Evolutionary conservation across 2,329 filamentous ascomycete genomes (phyloP).

Genomic region (Anthostomella pinea): DNA sequence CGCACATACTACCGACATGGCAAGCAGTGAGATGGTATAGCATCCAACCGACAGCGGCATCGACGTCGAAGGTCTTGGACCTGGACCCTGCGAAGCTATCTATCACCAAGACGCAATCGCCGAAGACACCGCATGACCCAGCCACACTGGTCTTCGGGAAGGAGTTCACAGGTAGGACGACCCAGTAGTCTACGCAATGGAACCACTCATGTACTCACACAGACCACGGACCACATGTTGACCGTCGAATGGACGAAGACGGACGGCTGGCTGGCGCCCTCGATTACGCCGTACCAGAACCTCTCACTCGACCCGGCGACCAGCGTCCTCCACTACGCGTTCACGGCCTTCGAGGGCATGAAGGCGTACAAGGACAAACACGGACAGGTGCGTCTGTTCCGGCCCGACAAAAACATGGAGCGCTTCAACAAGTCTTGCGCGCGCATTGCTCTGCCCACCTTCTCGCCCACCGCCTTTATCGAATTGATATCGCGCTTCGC

Average conservation of each 20-base stretch:
- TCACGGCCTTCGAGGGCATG: constrained; percentile 98
- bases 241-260: constrained; percentile 86
- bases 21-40: constrained; percentile 47
- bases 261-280: constrained; percentile 78
- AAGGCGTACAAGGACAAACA: constrained; percentile 93
- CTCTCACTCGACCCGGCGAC: constrained; percentile 93
- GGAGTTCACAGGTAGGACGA: constrained; percentile 74
- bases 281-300: constrained; percentile 93
- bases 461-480: constrained; percentile 70
- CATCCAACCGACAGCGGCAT: constrained; percentile 49
- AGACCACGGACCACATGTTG: constrained; percentile 84
- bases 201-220: no score
- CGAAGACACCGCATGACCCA: constrained; percentile 70
- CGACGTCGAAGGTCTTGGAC: constrained; percentile 54
- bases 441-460: constrained; percentile 89
- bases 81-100: constrained; percentile 76
- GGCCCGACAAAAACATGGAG: constrained; percentile 94
- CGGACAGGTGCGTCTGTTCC: constrained; percentile 81
- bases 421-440: constrained; percentile 88
- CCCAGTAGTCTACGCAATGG: background rate
- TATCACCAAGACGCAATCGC: constrained; percentile 70
- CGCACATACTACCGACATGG: constrained; percentile 33
- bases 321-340: constrained; percentile 98
- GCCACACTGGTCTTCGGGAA: constrained; percentile 86
- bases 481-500: constrained; percentile 79